These are phyloP conservation scores for Penicillium argentinense DNA, from an alignment of 495 filamentous ascomycete genomes.

Conservation along the genomic window DNA sequence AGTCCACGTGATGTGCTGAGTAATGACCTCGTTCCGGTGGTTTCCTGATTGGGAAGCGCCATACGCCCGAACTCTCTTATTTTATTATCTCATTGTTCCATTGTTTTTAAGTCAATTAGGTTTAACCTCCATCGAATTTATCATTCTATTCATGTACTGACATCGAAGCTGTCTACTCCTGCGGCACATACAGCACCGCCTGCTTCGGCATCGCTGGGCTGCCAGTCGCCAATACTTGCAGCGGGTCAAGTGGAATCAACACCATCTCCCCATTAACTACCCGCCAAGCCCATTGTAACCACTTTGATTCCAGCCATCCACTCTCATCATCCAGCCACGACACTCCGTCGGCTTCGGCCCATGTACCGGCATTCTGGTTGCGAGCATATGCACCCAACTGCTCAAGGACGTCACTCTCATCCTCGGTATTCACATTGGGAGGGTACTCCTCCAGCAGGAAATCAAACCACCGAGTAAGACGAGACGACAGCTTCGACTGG, in stretches of 20 bases:
- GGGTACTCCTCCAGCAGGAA: conserved; percentile 42
- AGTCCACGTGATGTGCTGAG: conserved; percentile 34
- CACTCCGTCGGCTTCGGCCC: conserved; percentile 13
- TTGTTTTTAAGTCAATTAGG: not conserved
- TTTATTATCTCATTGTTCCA: too few relatives aligned
- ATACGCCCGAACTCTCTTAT: too few relatives aligned
- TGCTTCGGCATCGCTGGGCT: conserved; percentile 32
- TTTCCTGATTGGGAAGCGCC: conserved; percentile 13
- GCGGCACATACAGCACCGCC: conserved; percentile 44
- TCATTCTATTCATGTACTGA: too few relatives aligned
- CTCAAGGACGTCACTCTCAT: conserved; percentile 13
- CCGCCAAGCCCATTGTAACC: conserved; percentile 44
- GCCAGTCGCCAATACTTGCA: conserved; percentile 28
- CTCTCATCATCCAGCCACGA: conserved; percentile 23
- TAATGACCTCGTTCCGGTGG: conserved; percentile 12
- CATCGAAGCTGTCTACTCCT: conserved; percentile 23
- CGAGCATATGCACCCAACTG: conserved; percentile 18
- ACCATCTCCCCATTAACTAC: conserved; percentile 41
- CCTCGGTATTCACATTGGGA: conserved; percentile 6
- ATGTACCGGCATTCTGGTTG: conserved; percentile 21
- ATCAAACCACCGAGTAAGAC: conserved; percentile 35
- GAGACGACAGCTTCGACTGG: conserved; percentile 23
- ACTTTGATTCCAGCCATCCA: conserved; percentile 43
- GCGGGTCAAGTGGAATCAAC: conserved; percentile 37
- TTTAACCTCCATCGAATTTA: not conserved